Evolutionary conservation across 148 eudicot genomes (phyloP).

Genomic region (Polygonum maritimum): DNA sequence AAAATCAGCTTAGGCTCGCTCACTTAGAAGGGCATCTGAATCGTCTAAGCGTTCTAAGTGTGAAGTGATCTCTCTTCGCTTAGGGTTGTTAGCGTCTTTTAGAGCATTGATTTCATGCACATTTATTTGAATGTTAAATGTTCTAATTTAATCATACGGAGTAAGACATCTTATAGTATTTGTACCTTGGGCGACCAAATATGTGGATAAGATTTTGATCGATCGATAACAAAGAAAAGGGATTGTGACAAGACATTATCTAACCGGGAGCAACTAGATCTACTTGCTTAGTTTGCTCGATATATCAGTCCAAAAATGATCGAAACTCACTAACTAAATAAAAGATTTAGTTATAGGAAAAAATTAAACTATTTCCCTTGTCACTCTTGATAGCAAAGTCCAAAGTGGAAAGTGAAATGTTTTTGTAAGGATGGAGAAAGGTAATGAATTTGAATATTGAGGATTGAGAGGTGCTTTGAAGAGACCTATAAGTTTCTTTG

Average conservation of each 20-base stretch:
- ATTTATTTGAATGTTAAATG: neutral
- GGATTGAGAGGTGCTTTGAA: neutral
- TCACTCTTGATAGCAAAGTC: neutral
- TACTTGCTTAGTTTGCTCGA: neutral
- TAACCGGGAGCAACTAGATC: neutral
- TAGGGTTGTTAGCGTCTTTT: too few species aligned
- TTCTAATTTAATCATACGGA: neutral
- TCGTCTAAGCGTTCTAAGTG: too few species aligned
- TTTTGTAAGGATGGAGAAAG: neutral
- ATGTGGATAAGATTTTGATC: neutral
- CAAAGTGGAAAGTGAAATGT: neutral
- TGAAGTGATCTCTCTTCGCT: too few species aligned
- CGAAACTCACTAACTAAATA: neutral
- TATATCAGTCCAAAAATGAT: neutral
- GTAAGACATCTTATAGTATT: neutral
- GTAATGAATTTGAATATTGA: neutral
- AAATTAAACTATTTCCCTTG: neutral
- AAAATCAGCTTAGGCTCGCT: too few species aligned
- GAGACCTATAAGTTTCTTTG: neutral
- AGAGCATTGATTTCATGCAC: too few species aligned
- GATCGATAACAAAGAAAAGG: neutral
- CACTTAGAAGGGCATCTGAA: too few species aligned
- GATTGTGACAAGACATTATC: neutral
- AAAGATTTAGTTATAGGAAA: neutral
- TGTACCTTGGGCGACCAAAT: neutral